These are phyloP conservation scores for Phytophthora boehmeriae DNA, from an alignment of 352 stramenopile genomes.

Conservation along the genomic window DNA sequence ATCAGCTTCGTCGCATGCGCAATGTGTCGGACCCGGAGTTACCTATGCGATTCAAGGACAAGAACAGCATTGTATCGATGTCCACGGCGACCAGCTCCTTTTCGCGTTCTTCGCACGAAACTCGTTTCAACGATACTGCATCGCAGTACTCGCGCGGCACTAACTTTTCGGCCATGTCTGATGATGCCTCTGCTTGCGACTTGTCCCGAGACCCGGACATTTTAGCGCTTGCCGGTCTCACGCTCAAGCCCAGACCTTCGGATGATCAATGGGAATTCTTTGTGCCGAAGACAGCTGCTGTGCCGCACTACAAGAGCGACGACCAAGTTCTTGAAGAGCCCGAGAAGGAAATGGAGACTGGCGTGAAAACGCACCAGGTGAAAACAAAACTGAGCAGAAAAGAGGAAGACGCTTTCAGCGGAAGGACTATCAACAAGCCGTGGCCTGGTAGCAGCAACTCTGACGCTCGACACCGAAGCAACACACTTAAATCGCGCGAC, in stretches of 20 bases:
- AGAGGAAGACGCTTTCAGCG: slow-evolving; percentile 12
- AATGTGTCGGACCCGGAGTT: slow-evolving; percentile 41
- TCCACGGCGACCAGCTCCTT: slow-evolving; percentile 69
- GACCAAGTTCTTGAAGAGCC: slow-evolving; percentile 25
- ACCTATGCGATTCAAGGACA: slow-evolving; percentile 36
- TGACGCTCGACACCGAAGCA: slow-evolving; percentile 26
- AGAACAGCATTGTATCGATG: slow-evolving; percentile 56
- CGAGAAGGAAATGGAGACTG: slow-evolving; percentile 17
- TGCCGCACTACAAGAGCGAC: slow-evolving; percentile 16
- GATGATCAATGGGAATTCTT: slow-evolving; percentile 30
- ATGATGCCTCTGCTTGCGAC: slow-evolving; percentile 43
- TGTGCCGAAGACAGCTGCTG: slow-evolving; percentile 6
- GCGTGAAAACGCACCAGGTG: background rate
- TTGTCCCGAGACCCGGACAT: slow-evolving; percentile 59
- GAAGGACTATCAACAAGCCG: slow-evolving; percentile 4
- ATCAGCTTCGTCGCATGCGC: slow-evolving; percentile 37
- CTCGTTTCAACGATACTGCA: slow-evolving; percentile 34
- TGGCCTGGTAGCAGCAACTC: slow-evolving; percentile 18
- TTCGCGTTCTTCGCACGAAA: slow-evolving; percentile 37
- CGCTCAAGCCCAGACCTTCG: slow-evolving; percentile 36
- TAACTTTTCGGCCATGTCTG: slow-evolving; percentile 53
- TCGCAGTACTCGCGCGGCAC: slow-evolving; percentile 41
- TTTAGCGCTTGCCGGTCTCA: slow-evolving; percentile 55
- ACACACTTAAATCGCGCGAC: slow-evolving; percentile 20
- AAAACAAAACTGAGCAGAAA: slow-evolving; percentile 3